Evolutionary conservation across 305 asterid species (phyloP), one percentile per base, ranked within the genome.

Genomic region (Plantago coronopus): DNA sequence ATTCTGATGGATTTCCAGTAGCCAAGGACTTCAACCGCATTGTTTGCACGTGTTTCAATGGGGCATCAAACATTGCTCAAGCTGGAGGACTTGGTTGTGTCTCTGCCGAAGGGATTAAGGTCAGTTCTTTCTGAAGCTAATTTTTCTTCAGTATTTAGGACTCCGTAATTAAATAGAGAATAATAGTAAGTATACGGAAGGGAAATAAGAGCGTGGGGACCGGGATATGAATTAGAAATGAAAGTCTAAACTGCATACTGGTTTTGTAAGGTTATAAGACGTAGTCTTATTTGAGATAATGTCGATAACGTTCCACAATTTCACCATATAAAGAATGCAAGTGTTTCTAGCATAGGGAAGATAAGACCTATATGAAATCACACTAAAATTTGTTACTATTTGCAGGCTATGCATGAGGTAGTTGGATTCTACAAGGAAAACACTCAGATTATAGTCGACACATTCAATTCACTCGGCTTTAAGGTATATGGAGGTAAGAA

Each of bases 51-150:
- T 68, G 90, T 69, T 89, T 93, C 77, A 93, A 93, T 65, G 99
- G 99, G 40, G 99, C 99, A 69, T 93, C 97, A 18, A 93, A 83
- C 76, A 83, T 89, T 67, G 90, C 99, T 57, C 99, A 93, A 83
- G 91, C 96, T 59, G 97, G 99, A 69, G 99, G 88, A 55, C 72
- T 82, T 63, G 91, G 90, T 62, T 93, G 99, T 59, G 88, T 93
- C 70, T 80, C 94, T n/a, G 67, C 86, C 5, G 90, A 89, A 69
- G 99, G 99, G 72, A 78, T 87, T 66, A 78, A 89, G 97, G 99
- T 89, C 63, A 50, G 76, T 68, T 74, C 53, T 43, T 60, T 23
- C 21, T 40, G 21, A 54, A 1, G 20, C 43, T 40, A 3, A 12
- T 12, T 20, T 34, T 51, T 54, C 27, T 34, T 56, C 38, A 31